These are phyloP conservation scores for Alternaria postmessia DNA, from an alignment of 2,329 filamentous ascomycete genomes.

Conservation along the genomic window DNA sequence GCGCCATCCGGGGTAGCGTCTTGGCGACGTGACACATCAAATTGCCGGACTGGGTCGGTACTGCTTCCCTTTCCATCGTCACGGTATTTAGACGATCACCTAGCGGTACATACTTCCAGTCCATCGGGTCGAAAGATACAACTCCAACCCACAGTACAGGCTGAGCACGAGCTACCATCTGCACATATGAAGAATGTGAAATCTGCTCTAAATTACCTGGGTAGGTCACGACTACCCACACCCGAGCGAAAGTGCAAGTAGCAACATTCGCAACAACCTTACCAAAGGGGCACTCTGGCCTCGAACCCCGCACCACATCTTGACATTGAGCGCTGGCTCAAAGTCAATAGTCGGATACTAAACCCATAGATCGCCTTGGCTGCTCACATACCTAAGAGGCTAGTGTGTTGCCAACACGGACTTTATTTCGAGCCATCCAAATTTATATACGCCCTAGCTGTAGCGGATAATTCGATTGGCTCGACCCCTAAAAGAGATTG, in stretches of 20 bases:
- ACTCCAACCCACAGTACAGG: neutral
- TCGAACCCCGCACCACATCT: neutral
- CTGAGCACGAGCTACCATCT: neutral
- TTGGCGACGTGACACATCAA: slow-evolving; percentile 6
- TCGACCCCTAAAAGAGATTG: neutral
- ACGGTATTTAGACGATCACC: neutral
- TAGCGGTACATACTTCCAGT: neutral
- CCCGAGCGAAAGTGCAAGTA: neutral
- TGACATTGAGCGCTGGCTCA: neutral
- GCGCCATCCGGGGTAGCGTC: neutral
- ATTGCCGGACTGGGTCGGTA: slow-evolving; percentile 4
- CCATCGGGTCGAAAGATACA: neutral
- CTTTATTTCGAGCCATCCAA: neutral
- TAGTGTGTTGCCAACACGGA: neutral
- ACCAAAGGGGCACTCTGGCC: neutral
- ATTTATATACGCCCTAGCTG: neutral
- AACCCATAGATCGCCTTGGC: neutral
- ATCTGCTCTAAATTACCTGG: neutral
- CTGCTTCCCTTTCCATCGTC: neutral
- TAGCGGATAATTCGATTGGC: neutral
- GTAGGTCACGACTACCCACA: neutral
- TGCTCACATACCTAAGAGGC: neutral
- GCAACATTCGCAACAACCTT: neutral
- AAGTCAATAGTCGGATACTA: neutral
- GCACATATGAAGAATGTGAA: neutral